Evolutionary conservation across 495 filamentous ascomycete genomes (phyloP), one percentile per base, ranked within the genome.

Genomic region (Aspergillus sparsus): DNA sequence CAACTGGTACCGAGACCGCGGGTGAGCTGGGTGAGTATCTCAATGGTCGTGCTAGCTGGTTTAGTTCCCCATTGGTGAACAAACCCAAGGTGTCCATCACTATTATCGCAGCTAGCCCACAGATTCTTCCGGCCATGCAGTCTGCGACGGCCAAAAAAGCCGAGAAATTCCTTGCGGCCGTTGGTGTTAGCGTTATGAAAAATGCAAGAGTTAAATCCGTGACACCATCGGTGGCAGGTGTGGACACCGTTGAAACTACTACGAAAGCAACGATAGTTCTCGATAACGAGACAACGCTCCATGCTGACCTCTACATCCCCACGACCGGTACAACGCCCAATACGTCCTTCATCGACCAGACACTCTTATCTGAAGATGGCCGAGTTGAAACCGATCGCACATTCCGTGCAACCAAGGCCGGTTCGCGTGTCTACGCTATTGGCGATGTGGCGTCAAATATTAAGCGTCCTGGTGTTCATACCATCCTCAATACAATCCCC

Each of bases 1-100:
- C 77, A 0, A 60, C 68, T 1, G 75, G 71, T 0, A 57, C 79
- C 18, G 82, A 85, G 53, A 76, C 72, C 1, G 81, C 81, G 1
- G 82, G 80, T 12, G 82, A 84, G 58, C 69, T 84, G 7, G 62
- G 76, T 49, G 79, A 82, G 42, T 68, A 75, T 58, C 71, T 83
- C 11, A 85, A 83, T 58, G 79, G 78, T 4, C 67, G 61, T 4
- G 33, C 68, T 0, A 66, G 69, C 1, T 71, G 68, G 67, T 72
- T 76, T 47, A 52, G 42, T 27, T 58, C 63, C 33, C 69, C 65
- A 52, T 5, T 67, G 27, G 35, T 61, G 18, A 63, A 71, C 32
- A 27, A 27, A 27, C 74, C 71, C 11, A 79, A 77, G 16, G 73
- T 79, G 6, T 60, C 62, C 6, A 79, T 83, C 60, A 82, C 76